Base-by-base conservation (phyloP, 2,329 filamentous ascomycete species). In the Hymenoscyphus fraxineus region DNA sequence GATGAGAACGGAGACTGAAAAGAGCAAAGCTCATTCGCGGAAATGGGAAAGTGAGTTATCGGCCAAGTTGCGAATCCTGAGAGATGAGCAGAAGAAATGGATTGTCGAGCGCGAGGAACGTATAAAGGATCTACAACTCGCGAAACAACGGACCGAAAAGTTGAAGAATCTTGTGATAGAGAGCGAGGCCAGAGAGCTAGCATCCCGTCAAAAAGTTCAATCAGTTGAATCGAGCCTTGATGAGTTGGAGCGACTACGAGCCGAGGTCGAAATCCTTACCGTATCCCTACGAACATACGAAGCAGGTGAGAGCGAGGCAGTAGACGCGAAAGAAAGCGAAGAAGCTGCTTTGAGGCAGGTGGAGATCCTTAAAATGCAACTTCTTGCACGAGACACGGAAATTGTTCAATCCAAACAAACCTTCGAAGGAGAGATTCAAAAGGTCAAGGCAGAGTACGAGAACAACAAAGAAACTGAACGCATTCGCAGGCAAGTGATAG, bases 41-140 rank as follows among this genome's bases (percentile, higher is more conserved):
- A 93, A 91, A 73, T 91, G 90, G 84, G 91, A 94, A 72, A 84
- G 82, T 1, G 88, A 92, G 69, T 80, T 93, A 39, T 85, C 84
- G 59, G 81, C 81, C 61, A 92, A 90, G 75, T 78, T 93, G 55
- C 84, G 85, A 67, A 78, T 79, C 3, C 80, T 92, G 51, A 84
- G 87, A 59, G 89, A 92, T 65, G 89, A 92, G 65, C 86, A 88
- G 67, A 91, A 88, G 76, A 83, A 81, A 66, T 88, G 85, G 80
- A 83, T 80, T 32, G 76, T 76, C 0, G 86, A 90, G 66, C 81
- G 85, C 55, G 82, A 85, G 32, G 75, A 78, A 7, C 76, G 91
- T 6, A 81, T 82, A 41, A 80, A 80, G 16, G 86, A 89, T 64
- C 77, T 93, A 2, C 80, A 83, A 38, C 81, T 79, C 44, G 82